Base-by-base conservation (phyloP, 176 grass and related monocot genomes). In the Echinochloa phyllopogon region DNA sequence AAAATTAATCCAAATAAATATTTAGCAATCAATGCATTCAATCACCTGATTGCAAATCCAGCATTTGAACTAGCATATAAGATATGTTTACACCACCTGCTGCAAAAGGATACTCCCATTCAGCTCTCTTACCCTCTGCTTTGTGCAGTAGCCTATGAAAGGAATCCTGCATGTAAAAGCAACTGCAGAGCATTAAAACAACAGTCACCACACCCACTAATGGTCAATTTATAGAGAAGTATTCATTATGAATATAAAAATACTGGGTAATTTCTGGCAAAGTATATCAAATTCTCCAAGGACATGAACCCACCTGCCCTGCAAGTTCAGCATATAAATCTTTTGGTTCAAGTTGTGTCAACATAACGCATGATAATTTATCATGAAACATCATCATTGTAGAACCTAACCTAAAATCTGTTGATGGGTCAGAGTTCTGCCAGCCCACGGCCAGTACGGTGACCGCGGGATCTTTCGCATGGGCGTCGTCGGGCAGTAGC, bases 41-140 rank as follows among this genome's bases (percentile, higher is more conserved):
- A 57, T 76, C 59, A 95, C 90, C 88, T 85, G 88, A 93, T 65
- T 87, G 94, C 57, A 93, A 47, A 87, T 82, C 90, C 43, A 95
- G 73, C 86, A 91, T 95, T 87, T 93, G 91, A 57, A 20, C 84
- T 82, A 93, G 41, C 80, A 82, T 95, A 85, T 82, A 93, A 57
- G 94, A 91, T 89, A 95, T 76, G 80, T 95, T 95, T 61, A 95
- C 74, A 13, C 94, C 88, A 24, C 86, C 88, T 88, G 65, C 86
- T 5, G 94, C 91, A 58, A 95, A 96, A 56, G 94, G 91, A 75
- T 96, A 96, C 84, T 91, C 91, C 91, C 94, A 93, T 58, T 91
- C 88, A 42, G 88, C 81, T 86, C 94, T 87, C 50, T 84, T 77
- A 43, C 91, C 91, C 65, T 93, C 88, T 3, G 13, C 53, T 76